Base-by-base conservation (phyloP, 1,284 basidiomycete genomes). In the Gomphus bonarii region DNA sequence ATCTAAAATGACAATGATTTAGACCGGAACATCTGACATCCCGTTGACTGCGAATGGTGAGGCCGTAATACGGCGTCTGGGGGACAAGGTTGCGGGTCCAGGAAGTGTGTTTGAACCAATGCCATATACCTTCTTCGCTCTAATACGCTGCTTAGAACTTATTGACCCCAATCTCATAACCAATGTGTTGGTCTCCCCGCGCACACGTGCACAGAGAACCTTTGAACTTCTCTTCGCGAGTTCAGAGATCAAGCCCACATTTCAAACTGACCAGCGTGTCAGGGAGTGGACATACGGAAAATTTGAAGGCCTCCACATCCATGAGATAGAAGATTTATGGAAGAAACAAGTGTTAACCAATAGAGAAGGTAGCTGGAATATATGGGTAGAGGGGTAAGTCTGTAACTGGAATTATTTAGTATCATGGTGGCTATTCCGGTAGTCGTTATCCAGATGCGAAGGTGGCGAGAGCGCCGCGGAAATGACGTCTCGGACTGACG, bases 11-110 rank as follows among this genome's bases (percentile, higher is more conserved):
- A 31, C 18, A 48, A 3, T 25, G 25, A 25, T 25, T 11, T 62
- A 78, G 74, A 79, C 76, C 12, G 77, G 77, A 16, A 68, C 68
- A 9, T 70, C 73, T 20, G 77, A 79, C 61, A 74, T 80, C 53
- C 75, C 77, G 6, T 65, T 80, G 30, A 79, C 77, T 1, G 66
- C 65, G 6, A 71, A 74, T 57, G 78, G 77, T 6, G 75, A 74
- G 58, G 60, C 68, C 47, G 69, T 73, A 44, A 72, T 79, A 61
- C 64, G 66, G 43, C 66, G 68, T 42, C 72, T 74, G 60, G 72
- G 71, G 2, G 67, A 67, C 10, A 65, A 68, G 22, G 67, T 75
- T 58, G 69, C 74, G 33, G 77, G 75, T 20, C 59, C 63, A 14
- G 74, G 69, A 58, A 74, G 73, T 75, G 59, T 63, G 73, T 22